Conservation (phyloP, 495 filamentous ascomycete genomes). For the Antarctomyces pellizariae region DNA sequence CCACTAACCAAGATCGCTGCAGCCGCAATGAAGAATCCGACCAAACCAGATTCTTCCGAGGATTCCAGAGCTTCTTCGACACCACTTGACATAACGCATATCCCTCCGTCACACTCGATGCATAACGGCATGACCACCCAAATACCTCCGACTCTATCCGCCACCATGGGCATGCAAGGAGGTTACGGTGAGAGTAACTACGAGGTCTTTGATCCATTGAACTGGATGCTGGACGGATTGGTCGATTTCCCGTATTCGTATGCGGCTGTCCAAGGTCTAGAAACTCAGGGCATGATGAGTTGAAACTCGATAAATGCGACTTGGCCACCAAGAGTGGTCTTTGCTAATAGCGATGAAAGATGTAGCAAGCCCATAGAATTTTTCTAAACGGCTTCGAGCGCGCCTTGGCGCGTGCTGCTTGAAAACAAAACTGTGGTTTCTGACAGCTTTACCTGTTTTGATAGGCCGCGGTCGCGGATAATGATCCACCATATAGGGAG, state of each 20-base stretch:
- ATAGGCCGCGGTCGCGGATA: too few relatives aligned
- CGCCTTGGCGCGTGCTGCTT: too few relatives aligned
- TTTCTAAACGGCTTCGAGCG: too few relatives aligned
- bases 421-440: too few relatives aligned
- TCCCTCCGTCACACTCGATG: slow-evolving; percentile 18
- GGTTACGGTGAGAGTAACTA: slow-evolving; percentile 13
- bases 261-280: slow-evolving; percentile 12
- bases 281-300: slow-evolving; percentile 3
- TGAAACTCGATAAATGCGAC: too few relatives aligned
- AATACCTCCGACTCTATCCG: background rate
- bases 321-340: too few relatives aligned
- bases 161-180: slow-evolving; percentile 6
- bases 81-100: slow-evolving; percentile 27
- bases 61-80: slow-evolving; percentile 48
- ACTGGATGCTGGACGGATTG: slow-evolving; percentile 74
- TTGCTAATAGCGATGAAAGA: too few relatives aligned
- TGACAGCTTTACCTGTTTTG: too few relatives aligned
- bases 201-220: slow-evolving; percentile 40
- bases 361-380: too few relatives aligned
- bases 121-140: slow-evolving; percentile 7
- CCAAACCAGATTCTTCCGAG: slow-evolving; percentile 57
- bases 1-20: slow-evolving; percentile 6
- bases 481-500: too few relatives aligned
- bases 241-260: slow-evolving; percentile 55
- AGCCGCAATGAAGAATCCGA: slow-evolving; percentile 66